These are phyloP conservation scores for Penicillium sp. DNA, from an alignment of 2,329 filamentous ascomycete species.

Conservation along the genomic window DNA sequence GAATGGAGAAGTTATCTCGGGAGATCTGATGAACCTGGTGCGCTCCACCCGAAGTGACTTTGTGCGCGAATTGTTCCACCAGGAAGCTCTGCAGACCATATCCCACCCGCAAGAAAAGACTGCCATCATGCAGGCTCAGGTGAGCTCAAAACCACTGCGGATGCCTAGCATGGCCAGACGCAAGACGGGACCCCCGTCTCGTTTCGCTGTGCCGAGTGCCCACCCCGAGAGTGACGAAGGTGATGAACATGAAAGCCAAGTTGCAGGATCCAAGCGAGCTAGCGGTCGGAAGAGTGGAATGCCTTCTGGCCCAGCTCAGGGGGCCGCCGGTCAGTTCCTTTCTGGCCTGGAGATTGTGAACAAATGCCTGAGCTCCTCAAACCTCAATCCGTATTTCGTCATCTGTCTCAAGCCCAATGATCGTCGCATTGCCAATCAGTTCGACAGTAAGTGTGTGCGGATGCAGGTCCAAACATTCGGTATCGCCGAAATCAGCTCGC, in stretches of 20 bases:
- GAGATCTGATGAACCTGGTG: conserved; percentile 92
- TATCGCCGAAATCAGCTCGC: conserved; percentile 93
- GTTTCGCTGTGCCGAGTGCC: conserved; percentile 34
- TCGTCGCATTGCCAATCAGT: conserved; percentile 93
- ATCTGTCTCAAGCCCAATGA: conserved; percentile 98
- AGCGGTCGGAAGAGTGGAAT: conserved; percentile 40
- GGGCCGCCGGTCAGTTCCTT: conserved; percentile 88
- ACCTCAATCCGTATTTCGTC: conserved; percentile 91
- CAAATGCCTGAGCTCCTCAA: conserved; percentile 74
- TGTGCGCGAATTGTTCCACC: conserved; percentile 86
- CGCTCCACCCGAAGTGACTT: conserved; percentile 85
- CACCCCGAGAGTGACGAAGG: conserved; percentile 40
- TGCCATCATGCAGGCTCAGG: conserved; percentile 91
- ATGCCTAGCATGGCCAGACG: conserved; percentile 88
- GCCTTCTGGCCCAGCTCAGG: conserved; percentile 58
- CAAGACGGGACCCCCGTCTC: conserved; percentile 59
- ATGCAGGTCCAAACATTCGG: conserved; percentile 93
- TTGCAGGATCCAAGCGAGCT: conserved; percentile 28
- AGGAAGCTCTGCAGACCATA: conserved; percentile 87
- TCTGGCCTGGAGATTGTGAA: conserved; percentile 86
- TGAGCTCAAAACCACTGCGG: conserved; percentile 90
- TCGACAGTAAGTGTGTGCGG: conserved; percentile 96
- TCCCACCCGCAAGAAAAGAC: conserved; percentile 88
- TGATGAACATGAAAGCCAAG: conserved; percentile 38
- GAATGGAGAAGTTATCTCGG: conserved; percentile 93